phyloP scores from a whole-genome alignment of 2,329 filamentous ascomycete genomes.

The Cladosporium cucumerinum region DNA sequence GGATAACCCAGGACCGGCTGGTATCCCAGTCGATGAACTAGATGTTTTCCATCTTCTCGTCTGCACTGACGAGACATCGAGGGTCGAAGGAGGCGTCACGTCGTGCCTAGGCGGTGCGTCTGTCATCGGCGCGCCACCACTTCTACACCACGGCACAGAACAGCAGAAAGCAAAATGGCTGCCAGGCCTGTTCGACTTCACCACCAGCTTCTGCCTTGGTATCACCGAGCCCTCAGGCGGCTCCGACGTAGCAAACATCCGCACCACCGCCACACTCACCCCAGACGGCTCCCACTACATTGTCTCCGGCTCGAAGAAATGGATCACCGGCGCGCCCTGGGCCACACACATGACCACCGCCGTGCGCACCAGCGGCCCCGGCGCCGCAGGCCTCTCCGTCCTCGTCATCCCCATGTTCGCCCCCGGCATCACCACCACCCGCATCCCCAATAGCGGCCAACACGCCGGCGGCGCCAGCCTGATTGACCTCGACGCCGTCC shows the following conservation, averaged over 20 bases:
- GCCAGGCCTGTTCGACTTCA: slow-evolving; percentile 56
- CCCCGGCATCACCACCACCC: slow-evolving; percentile 51
- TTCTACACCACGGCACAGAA: slow-evolving; percentile 60
- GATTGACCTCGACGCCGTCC: slow-evolving; percentile 55
- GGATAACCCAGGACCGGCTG: slow-evolving; percentile 42
- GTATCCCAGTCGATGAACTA: slow-evolving; percentile 48
- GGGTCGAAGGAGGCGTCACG: slow-evolving; percentile 49
- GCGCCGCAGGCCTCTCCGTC: slow-evolving; percentile 54
- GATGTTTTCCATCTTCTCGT: slow-evolving; percentile 53
- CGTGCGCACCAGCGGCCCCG: slow-evolving; percentile 56
- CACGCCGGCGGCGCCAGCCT: slow-evolving; percentile 55
- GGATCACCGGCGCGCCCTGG: slow-evolving; percentile 55
- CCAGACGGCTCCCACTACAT: slow-evolving; percentile 52
- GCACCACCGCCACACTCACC: slow-evolving; percentile 53
- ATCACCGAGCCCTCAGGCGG: slow-evolving; percentile 62
- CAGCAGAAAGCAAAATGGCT: slow-evolving; percentile 59
- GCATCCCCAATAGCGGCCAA: slow-evolving; percentile 64
- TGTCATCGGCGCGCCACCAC: slow-evolving; percentile 61
- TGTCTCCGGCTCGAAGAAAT: slow-evolving; percentile 61
- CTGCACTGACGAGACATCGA: slow-evolving; percentile 31
- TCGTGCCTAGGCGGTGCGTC: slow-evolving; percentile 59
- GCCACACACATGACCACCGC: slow-evolving; percentile 49
- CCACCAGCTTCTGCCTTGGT: slow-evolving; percentile 61
- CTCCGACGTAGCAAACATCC: slow-evolving; percentile 63
- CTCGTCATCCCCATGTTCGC: slow-evolving; percentile 54